Evolutionary conservation across 805 yeast genomes (phyloP), one percentile per base, ranked within the genome.

Genomic region (Yarrowia hollandica): DNA sequence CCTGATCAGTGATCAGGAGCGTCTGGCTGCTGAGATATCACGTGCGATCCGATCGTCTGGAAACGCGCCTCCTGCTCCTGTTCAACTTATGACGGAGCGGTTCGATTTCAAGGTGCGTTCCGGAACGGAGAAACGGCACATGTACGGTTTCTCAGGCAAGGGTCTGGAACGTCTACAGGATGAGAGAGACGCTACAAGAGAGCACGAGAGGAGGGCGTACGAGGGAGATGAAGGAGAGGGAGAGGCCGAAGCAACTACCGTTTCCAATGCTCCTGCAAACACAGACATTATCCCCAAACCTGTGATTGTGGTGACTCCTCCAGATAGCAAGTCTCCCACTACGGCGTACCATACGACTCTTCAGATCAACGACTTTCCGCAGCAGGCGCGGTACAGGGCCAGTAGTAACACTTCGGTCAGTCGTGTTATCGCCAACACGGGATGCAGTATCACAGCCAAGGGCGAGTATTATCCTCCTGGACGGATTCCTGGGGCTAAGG

Each of bases 101-200:
- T 90, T 88, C 69, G 72, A 80, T 60, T 76, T 72, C 12, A 88
- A 85, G 60, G 76, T 88, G 62, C 82, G 83, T 62, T 68, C 74
- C 1, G 96, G 96, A 0, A 83, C 84, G 58, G 85, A 78, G 67
- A 80, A 78, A 64, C 77, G 81, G 60, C 54, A 57, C 21, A 79
- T 81, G 22, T 80, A 82, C 59, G 99, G 99, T 0, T 94, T 90
- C 74, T 96, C 97, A 3, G 99, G 99, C 18, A 85, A 87, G 64
- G 98, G 98, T 1, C 76, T 91, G 56, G 92, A 85, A 41, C 86
- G 85, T 62, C 73, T 91, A 38, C 91, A 88, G 61, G 82, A 82
- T 61, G 70, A 77, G 7, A 72, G 94, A 60, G 79, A 80, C 39
- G 76, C 76, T 48, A 75, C 79, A 44, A 74, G 81, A 61, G 75